A percentile compares a stretch with the other conserved stretches of the same genome.
These are phyloP conservation scores for Papiliotrema terrestris DNA, from an alignment of 1,284 basidiomycete genomes.

Conservation along the genomic window DNA sequence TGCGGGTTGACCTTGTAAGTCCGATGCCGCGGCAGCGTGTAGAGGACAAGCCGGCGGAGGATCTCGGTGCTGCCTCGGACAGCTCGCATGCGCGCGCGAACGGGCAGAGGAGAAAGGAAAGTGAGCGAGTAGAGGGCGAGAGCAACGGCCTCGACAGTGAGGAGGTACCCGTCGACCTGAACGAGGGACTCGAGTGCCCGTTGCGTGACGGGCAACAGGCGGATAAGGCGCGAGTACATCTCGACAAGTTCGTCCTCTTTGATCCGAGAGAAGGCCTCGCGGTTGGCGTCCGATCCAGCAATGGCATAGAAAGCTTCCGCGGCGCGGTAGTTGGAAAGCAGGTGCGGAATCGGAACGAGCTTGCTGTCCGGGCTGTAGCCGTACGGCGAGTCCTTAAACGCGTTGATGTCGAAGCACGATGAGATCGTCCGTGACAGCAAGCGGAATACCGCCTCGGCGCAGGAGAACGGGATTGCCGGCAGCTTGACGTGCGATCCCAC, in stretches of 20 bases:
- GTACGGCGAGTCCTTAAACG: constrained; percentile 54
- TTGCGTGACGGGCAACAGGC: constrained; percentile 74
- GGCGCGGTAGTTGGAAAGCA: constrained; percentile 52
- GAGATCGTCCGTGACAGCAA: constrained; percentile 69
- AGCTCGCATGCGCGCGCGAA: constrained; percentile 67
- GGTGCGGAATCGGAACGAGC: constrained; percentile 22
- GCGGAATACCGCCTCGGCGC: constrained; percentile 60
- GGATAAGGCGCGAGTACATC: constrained; percentile 68
- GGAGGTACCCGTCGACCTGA: constrained; percentile 63
- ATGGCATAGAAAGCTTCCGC: constrained; percentile 78
- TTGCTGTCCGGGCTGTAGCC: constrained; percentile 18
- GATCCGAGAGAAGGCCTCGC: constrained; percentile 66
- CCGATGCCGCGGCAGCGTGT: constrained; percentile 39
- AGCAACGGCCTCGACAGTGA: constrained; percentile 72
- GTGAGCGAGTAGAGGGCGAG: constrained; percentile 81
- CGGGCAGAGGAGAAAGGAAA: constrained; percentile 70
- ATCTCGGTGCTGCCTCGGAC: constrained; percentile 47
- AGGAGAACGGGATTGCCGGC: constrained; percentile 40
- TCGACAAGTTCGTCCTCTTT: constrained; percentile 59
- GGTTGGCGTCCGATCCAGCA: constrained; percentile 72
- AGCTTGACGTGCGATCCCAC: constrained; percentile 58
- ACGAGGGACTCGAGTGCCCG: constrained; percentile 64
- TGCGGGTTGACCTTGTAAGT: constrained; percentile 58
- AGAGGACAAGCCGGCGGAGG: constrained; percentile 50
- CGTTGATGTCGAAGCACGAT: constrained; percentile 54